These are phyloP conservation scores for Corylus americana DNA, from an alignment of 306 rosid genomes.

Conservation along the genomic window DNA sequence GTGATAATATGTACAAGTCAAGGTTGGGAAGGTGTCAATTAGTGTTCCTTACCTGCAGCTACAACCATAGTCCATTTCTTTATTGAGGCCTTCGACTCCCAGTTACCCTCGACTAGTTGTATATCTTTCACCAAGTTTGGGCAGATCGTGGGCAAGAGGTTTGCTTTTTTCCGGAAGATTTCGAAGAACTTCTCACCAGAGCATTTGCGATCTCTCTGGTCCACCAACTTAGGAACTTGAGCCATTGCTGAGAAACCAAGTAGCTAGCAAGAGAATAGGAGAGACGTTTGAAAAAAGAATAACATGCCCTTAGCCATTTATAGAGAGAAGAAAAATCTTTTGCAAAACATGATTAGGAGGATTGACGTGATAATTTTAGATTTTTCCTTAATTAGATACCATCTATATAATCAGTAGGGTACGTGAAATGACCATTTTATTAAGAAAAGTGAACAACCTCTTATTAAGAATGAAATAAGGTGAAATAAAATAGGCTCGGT, in stretches of 20 bases:
- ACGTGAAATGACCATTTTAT: no score
- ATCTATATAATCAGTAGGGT: no score
- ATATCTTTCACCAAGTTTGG: constrained; percentile 26
- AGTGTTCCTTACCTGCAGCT: neutral
- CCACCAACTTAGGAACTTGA: constrained; percentile 21
- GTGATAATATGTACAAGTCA: no score
- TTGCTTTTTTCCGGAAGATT: constrained; percentile 14
- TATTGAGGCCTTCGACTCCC: constrained; percentile 29
- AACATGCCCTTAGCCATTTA: neutral
- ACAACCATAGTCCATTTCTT: constrained; percentile 28
- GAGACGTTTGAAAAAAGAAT: neutral
- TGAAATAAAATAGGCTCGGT: no score
- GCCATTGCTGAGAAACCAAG: constrained; percentile 14
- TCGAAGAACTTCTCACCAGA: constrained; percentile 19
- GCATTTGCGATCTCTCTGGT: constrained; percentile 19
- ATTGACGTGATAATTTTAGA: no score
- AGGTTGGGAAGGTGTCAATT: no score
- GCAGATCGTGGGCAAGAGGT: constrained; percentile 29
- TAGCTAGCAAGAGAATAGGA: neutral
- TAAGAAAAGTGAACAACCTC: no score
- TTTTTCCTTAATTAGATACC: no score
- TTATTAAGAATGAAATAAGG: no score
- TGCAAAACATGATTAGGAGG: neutral
- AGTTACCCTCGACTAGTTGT: constrained; percentile 16
- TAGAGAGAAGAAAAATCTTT: neutral